phyloP scores from a whole-genome alignment of 2,329 filamentous ascomycete genomes.

The Ascochyta lentis region DNA sequence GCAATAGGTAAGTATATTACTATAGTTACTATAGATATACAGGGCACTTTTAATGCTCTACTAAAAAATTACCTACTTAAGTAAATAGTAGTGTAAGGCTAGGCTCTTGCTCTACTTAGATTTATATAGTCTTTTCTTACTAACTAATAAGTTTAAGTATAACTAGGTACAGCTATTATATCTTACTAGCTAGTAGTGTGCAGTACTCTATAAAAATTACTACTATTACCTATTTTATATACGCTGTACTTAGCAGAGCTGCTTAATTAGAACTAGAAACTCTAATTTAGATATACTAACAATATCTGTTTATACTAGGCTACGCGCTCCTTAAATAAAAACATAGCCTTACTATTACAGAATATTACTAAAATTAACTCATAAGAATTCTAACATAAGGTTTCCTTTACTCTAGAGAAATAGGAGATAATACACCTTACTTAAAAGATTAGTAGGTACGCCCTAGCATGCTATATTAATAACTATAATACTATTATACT shows the following conservation, averaged over 20 bases:
- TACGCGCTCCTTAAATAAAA: no score
- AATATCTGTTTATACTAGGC: no score
- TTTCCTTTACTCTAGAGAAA: no score
- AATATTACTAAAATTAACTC: no score
- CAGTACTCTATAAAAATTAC: slow-evolving; percentile 2
- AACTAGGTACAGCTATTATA: background rate
- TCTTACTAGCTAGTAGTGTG: background rate
- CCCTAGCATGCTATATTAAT: no score
- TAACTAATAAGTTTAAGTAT: background rate
- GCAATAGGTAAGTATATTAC: background rate
- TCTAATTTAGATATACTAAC: no score
- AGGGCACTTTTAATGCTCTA: slow-evolving; percentile 10
- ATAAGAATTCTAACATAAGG: no score
- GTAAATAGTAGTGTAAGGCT: background rate
- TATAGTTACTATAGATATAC: slow-evolving; percentile 14
- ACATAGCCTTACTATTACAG: no score
- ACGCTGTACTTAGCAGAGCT: slow-evolving; percentile 11
- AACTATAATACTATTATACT: no score
- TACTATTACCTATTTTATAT: slow-evolving; percentile 5
- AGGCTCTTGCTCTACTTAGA: background rate
- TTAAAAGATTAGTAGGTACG: no score
- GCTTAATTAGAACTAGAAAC: background rate
- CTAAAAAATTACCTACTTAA: slow-evolving; percentile 14
- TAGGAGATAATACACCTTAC: no score
- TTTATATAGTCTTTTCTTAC: background rate